Evolutionary conservation across 441 rosid genomes (phyloP).

Genomic region (Kokia cookei): DNA sequence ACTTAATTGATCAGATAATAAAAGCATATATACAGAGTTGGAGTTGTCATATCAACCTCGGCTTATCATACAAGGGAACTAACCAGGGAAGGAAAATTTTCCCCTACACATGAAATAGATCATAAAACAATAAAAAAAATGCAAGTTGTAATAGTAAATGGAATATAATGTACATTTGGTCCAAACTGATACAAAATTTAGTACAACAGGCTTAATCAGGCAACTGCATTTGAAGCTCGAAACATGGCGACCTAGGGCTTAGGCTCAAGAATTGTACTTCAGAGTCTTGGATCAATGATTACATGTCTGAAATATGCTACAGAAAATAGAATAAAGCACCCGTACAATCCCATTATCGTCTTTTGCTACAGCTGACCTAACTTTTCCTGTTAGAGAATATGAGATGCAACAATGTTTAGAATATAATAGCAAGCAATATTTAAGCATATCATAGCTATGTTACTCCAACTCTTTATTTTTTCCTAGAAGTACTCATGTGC

Average conservation of each 20-base stretch:
- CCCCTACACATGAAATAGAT: background rate
- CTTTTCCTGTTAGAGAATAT: slow-evolving; percentile 54
- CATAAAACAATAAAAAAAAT: background rate
- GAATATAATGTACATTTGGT: slow-evolving; percentile 3
- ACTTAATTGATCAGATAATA: background rate
- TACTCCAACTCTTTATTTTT: background rate
- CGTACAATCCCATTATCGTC: background rate
- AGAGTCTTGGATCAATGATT: background rate
- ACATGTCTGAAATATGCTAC: background rate
- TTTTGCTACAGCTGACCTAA: slow-evolving; percentile 54
- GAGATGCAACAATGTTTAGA: slow-evolving; percentile 5
- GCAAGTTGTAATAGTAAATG: background rate
- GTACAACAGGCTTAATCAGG: background rate
- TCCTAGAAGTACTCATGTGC: background rate
- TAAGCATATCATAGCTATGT: background rate
- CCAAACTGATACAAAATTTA: slow-evolving; percentile 2
- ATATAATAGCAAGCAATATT: slow-evolving; percentile 5
- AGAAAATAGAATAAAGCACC: background rate
- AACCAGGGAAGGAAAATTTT: background rate
- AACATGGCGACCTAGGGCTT: background rate
- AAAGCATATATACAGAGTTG: background rate
- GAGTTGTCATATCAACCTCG: background rate
- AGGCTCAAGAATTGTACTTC: background rate
- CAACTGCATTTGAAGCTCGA: background rate
- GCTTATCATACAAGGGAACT: background rate